Conservation (phyloP, 1,284 basidiomycete species). For the Ganoderma resinaceum region DNA sequence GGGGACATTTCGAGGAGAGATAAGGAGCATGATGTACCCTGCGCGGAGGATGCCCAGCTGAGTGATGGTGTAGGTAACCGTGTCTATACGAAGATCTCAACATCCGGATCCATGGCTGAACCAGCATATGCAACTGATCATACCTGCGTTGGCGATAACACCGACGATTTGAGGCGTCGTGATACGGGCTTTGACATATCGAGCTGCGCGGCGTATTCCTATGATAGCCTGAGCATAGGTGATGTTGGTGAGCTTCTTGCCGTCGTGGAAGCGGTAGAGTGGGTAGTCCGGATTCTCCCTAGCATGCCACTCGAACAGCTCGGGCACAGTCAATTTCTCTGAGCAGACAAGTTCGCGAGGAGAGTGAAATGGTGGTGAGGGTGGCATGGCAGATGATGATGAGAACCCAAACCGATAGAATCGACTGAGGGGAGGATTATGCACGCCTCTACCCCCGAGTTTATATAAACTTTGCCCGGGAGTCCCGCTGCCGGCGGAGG, state of each 20-base stretch:
- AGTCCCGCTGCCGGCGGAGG: not conserved
- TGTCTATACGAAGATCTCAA: conserved; percentile 32
- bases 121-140: not conserved
- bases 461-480: not conserved
- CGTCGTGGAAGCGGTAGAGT: conserved; percentile 40
- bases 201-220: conserved; percentile 25
- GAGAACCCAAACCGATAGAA: not conserved
- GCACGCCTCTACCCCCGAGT: not conserved
- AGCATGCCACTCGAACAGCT: conserved; percentile 45
- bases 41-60: conserved; percentile 41
- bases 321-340: conserved; percentile 37
- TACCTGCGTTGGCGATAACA: conserved; percentile 28
- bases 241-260: conserved; percentile 13
- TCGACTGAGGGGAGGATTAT: not conserved
- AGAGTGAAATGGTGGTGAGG: conserved; percentile 1
- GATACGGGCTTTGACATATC: conserved; percentile 19
- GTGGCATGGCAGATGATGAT: not conserved
- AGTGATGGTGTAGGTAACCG: conserved; percentile 40
- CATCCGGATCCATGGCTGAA: not conserved
- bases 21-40: conserved; percentile 36
- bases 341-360: conserved; percentile 24
- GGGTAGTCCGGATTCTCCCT: conserved; percentile 42
- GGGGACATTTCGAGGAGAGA: conserved; percentile 32
- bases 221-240: conserved; percentile 17
- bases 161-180: conserved; percentile 19